These are phyloP conservation scores for Scenedesmus sp. DNA, from an alignment of 163 green algal genomes.

Conservation along the genomic window DNA sequence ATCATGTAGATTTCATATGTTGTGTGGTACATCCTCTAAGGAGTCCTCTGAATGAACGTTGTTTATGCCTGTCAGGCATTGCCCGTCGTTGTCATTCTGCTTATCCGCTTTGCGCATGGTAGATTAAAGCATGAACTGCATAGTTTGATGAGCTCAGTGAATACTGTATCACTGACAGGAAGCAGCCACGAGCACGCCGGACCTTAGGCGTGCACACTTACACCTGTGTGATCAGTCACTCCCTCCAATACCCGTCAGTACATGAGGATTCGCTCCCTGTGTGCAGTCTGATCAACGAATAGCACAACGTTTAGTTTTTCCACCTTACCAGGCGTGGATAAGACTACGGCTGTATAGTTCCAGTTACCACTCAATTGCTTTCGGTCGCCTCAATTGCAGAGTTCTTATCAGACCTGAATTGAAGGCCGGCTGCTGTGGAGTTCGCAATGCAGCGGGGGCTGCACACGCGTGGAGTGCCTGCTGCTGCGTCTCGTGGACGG, in stretches of 20 bases:
- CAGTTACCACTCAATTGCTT: neutral
- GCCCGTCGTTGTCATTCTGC: neutral
- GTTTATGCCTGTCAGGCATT: neutral
- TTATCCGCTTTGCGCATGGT: neutral
- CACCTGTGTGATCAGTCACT: slow-evolving; percentile 1
- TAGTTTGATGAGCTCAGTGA: neutral
- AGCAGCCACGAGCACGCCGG: neutral
- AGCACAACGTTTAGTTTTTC: neutral
- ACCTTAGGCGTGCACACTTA: slow-evolving; percentile 7
- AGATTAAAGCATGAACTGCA: neutral
- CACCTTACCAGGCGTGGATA: neutral
- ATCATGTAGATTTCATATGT: no score
- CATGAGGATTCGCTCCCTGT: neutral
- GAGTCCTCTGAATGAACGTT: neutral
- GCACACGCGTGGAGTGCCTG: neutral
- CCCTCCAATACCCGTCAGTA: neutral
- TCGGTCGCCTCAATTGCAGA: neutral
- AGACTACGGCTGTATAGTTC: slow-evolving; percentile 2
- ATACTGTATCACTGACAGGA: neutral
- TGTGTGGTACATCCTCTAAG: neutral
- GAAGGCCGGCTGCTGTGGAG: neutral
- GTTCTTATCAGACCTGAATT: neutral
- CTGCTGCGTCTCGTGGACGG: slow-evolving; percentile 15
- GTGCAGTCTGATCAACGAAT: neutral
- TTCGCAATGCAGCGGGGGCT: slow-evolving; percentile 5